Conservation (phyloP, 768 basidiomycete species). For the Lactarius sp. region DNA sequence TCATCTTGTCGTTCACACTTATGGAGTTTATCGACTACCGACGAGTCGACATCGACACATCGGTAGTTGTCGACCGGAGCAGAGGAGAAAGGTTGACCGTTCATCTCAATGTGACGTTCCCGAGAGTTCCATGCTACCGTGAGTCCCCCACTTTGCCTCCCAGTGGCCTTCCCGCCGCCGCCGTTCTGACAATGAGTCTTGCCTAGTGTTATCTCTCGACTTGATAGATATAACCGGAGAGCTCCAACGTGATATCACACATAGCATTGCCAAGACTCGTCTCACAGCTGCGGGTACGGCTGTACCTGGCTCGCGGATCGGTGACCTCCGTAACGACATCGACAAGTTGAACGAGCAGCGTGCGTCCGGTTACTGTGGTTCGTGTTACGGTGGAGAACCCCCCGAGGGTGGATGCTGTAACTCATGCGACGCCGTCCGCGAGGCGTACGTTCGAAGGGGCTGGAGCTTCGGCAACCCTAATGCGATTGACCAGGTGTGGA, state of each 20-base stretch:
- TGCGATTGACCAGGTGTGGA: conserved; percentile 81
- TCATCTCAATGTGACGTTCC: conserved; percentile 89
- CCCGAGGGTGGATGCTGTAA: conserved; percentile 88
- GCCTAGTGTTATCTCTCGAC: conserved; percentile 88
- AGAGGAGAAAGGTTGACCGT: conserved; percentile 93
- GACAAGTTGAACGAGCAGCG: conserved; percentile 68
- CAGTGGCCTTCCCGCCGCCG: not conserved
- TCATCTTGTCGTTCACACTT: conserved; percentile 86
- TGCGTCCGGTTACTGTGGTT: conserved; percentile 77
- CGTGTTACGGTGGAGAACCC: conserved; percentile 85
- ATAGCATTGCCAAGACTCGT: conserved; percentile 83
- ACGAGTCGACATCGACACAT: conserved; percentile 79
- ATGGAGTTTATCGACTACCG: conserved; percentile 98
- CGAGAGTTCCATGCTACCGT: conserved; percentile 96
- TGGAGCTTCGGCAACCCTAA: conserved; percentile 95
- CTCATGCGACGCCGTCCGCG: conserved; percentile 90
- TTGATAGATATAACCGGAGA: conserved; percentile 99
- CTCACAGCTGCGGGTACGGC: conserved; percentile 53
- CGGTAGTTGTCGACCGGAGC: conserved; percentile 90
- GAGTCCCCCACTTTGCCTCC: conserved; percentile 32
- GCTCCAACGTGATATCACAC: conserved; percentile 84
- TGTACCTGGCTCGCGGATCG: conserved; percentile 51
- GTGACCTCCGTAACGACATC: conserved; percentile 80
- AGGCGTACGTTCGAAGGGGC: conserved; percentile 83
- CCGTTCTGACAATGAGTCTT: not conserved